Percentiles rank a stretch among this genome's conserved stretches.
Conservation (phyloP, 1,284 basidiomycete genomes). For the Coriolopsis trogii region DNA sequence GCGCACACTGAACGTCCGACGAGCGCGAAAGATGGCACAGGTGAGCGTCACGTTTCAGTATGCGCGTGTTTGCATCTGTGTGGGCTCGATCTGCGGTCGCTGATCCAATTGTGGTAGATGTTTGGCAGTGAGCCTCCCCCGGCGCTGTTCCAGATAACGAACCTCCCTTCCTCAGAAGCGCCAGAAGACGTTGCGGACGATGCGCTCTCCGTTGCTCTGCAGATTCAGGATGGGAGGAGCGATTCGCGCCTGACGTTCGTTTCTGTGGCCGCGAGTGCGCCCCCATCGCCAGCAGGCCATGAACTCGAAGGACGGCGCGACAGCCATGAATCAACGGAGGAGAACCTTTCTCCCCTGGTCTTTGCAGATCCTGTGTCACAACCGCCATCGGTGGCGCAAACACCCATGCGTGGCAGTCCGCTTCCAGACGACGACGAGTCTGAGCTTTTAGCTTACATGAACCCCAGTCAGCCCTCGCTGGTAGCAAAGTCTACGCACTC, state of each 20-base stretch:
- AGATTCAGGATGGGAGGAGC: slow-evolving; percentile 19
- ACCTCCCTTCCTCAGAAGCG: slow-evolving; percentile 22
- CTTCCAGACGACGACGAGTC: not conserved
- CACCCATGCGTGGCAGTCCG: slow-evolving; percentile 3
- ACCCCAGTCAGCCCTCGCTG: slow-evolving; percentile 5
- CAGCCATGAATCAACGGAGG: slow-evolving; percentile 19
- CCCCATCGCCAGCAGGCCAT: slow-evolving; percentile 8
- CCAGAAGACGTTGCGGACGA: slow-evolving; percentile 18
- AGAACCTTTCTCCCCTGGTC: slow-evolving; percentile 24
- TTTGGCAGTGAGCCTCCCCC: slow-evolving; percentile 49
- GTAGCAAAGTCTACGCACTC: slow-evolving; percentile 1
- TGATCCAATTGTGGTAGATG: slow-evolving; percentile 35
- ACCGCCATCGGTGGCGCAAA: slow-evolving; percentile 1
- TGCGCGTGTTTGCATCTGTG: not conserved
- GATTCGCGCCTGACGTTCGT: slow-evolving; percentile 35
- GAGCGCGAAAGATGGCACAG: slow-evolving; percentile 52
- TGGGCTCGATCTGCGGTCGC: not conserved
- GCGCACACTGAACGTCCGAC: slow-evolving; percentile 42
- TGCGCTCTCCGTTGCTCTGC: slow-evolving; percentile 17
- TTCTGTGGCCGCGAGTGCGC: slow-evolving; percentile 30
- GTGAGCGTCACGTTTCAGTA: slow-evolving; percentile 29
- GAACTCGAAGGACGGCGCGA: slow-evolving; percentile 16
- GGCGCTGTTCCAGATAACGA: slow-evolving; percentile 37
- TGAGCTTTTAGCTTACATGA: slow-evolving; percentile 2
- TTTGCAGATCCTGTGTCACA: slow-evolving; percentile 14